phyloP scores from a whole-genome alignment of 1,139 yeast genomes.

The Nakaseomyces sp. region DNA sequence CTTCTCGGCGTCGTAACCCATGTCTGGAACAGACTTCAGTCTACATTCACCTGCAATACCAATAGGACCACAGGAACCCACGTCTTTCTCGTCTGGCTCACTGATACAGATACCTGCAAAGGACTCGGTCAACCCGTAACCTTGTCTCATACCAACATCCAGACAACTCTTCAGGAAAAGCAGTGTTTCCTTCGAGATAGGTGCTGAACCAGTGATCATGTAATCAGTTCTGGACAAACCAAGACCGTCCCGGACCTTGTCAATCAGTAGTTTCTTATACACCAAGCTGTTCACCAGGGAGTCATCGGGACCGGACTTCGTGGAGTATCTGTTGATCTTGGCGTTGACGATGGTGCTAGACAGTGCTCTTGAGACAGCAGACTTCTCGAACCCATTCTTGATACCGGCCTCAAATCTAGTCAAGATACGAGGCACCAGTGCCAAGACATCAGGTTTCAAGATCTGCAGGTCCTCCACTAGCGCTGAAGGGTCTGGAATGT shows the following conservation, averaged over 20 bases:
- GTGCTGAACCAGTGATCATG: slow-evolving; percentile 63
- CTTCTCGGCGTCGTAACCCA: slow-evolving; percentile 48
- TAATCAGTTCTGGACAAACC: slow-evolving; percentile 47
- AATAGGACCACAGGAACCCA: slow-evolving; percentile 60
- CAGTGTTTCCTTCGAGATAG: slow-evolving; percentile 53
- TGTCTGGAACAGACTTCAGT: slow-evolving; percentile 56
- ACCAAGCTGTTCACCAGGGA: slow-evolving; percentile 27
- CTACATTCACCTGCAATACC: slow-evolving; percentile 47
- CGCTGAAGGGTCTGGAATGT: slow-evolving; percentile 36
- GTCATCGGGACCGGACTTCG: slow-evolving; percentile 33
- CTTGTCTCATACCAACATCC: slow-evolving; percentile 53
- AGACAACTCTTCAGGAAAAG: slow-evolving; percentile 55
- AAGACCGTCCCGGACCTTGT: slow-evolving; percentile 44
- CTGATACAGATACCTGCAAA: slow-evolving; percentile 54
- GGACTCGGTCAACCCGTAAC: slow-evolving; percentile 73
- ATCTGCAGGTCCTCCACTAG: slow-evolving; percentile 49
- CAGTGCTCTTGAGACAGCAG: slow-evolving; percentile 31
- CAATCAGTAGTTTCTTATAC: slow-evolving; percentile 42
- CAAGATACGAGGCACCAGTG: slow-evolving; percentile 59
- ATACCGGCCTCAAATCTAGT: slow-evolving; percentile 51
- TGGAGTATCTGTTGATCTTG: slow-evolving; percentile 32
- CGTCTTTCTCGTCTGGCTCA: slow-evolving; percentile 38
- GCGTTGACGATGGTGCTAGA: slow-evolving; percentile 31
- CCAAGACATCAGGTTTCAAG: slow-evolving; percentile 45
- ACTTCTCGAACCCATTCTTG: slow-evolving; percentile 33